A percentile compares a stretch with the other conserved stretches of the same genome.
phyloP scores from a whole-genome alignment of 2,329 filamentous ascomycete species.

The Knoxdaviesia capensis region DNA sequence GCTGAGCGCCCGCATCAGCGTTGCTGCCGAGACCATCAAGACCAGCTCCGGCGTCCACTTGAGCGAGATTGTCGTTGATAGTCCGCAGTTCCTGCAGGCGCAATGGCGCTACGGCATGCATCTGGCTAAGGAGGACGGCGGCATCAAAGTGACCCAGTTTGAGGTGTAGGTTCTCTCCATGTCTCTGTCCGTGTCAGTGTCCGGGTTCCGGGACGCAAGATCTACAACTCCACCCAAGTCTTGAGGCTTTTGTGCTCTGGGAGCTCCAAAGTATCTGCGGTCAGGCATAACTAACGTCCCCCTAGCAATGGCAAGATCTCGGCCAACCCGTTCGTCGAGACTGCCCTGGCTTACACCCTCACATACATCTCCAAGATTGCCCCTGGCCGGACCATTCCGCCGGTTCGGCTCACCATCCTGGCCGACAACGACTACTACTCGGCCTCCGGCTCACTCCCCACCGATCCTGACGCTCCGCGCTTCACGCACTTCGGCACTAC shows the following conservation, averaged over 20 bases:
- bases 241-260: too few species aligned
- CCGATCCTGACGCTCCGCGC: conserved; percentile 16
- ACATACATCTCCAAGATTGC: conserved; percentile 47
- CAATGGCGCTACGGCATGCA: conserved; percentile 76
- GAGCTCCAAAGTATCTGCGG: too few species aligned
- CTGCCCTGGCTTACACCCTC: conserved; percentile 68
- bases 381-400: conserved; percentile 25
- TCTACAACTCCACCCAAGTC: too few species aligned
- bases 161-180: conserved; percentile 41
- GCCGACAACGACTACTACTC: conserved; percentile 98
- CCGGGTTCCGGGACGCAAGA: too few species aligned
- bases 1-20: conserved; percentile 46
- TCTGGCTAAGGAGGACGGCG: conserved; percentile 48
- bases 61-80: conserved; percentile 64
- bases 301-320: conserved; percentile 18
- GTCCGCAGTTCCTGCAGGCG: conserved; percentile 76
- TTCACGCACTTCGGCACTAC: conserved; percentile 66
- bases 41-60: conserved; percentile 43
- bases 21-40: conserved; percentile 34
- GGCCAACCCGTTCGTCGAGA: conserved; percentile 76
- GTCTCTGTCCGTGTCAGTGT: not conserved
- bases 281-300: conserved; percentile 1
- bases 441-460: conserved; percentile 16
- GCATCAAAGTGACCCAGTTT: conserved; percentile 62
- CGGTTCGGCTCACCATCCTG: conserved; percentile 64